Evolutionary conservation across 345 rosid genomes (phyloP), one percentile per base, ranked within the genome.

Genomic region (Heritiera fomes): DNA sequence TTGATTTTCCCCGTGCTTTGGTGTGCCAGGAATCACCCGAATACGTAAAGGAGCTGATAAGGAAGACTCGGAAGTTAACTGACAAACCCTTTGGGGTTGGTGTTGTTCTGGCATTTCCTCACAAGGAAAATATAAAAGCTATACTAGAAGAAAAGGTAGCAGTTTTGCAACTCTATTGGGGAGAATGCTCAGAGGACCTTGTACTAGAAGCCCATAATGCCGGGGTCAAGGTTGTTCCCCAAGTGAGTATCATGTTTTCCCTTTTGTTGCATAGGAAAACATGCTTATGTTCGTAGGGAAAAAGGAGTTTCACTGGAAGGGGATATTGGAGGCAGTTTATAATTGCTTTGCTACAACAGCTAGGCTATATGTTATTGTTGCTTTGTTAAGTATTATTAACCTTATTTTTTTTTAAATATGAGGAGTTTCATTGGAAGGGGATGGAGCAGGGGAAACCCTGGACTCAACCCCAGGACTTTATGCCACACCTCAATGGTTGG

Each of bases 101-200:
- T 46, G 84, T 92, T 46, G 75, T 92, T 80, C 88, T 94, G 71
- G 92, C 91, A 45, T 94, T 94, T 81, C 97, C 96, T n/a, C 96
- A 92, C 10, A 76, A 88, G 68, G 84, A 89, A 75, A 92, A 94
- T 82, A 60, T 92, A 2, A 89, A 89, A 77, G 87, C 85, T 7
- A 88, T 92, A 81, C 80, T 94, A 23, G 90, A 89, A 50, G 98
- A 92, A 81, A 90, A 88, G 74, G 94, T 94, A 7, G 89, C 89
- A 18, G 87, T 92, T n/a, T 81, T 92, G 83, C 97, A 94, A 80
- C 85, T 91, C 59, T 94, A 82, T 78, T 92, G 98, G 98, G 98
- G 97, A 65, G 89, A 90, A 40, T 88, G 90, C 81, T 80, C 97
- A 3, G 71, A 82, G 81, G 93, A 90, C 82, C 92, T 94, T 66